Conservation (phyloP, 768 basidiomycete species). For the Psilocybe sp. region DNA sequence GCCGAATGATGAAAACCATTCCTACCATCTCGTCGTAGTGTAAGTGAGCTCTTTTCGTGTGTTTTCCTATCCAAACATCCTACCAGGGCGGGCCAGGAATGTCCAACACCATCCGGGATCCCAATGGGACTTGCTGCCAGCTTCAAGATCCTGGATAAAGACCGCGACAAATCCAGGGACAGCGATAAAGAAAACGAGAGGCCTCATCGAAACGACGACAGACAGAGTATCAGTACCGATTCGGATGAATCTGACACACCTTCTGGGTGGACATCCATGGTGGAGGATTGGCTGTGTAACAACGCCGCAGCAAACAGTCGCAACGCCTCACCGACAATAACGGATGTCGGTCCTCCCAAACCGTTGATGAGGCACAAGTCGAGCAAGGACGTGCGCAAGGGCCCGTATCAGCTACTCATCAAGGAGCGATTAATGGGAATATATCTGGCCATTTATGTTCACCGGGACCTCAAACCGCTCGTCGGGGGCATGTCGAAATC, state of each 20-base stretch:
- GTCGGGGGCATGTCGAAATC: constrained; percentile 75
- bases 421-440: constrained; percentile 94
- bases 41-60: constrained; percentile 30
- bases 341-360: constrained; percentile 42
- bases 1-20: constrained; percentile 51
- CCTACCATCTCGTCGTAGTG: constrained; percentile 80
- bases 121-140: constrained; percentile 79
- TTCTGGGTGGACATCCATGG: constrained; percentile 70
- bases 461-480: constrained; percentile 63
- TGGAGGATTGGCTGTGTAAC: constrained; percentile 72
- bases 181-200: constrained; percentile 29
- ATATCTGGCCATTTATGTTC: constrained; percentile 73
- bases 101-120: constrained; percentile 77
- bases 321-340: constrained; percentile 30
- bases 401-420: constrained; percentile 79
- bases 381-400: constrained; percentile 46
- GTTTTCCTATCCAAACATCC: constrained; percentile 13
- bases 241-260: constrained; percentile 27
- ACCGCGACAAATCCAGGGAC: constrained; percentile 36
- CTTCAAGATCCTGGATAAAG: constrained; percentile 63
- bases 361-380: constrained; percentile 39
- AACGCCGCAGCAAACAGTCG: constrained; percentile 27
- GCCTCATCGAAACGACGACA: constrained; percentile 19
- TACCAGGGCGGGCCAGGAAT: constrained; percentile 66
- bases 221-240: constrained; percentile 20